Evolutionary conservation across 2,329 filamentous ascomycete species (phyloP).

Genomic region (Calonectria naviculata): DNA sequence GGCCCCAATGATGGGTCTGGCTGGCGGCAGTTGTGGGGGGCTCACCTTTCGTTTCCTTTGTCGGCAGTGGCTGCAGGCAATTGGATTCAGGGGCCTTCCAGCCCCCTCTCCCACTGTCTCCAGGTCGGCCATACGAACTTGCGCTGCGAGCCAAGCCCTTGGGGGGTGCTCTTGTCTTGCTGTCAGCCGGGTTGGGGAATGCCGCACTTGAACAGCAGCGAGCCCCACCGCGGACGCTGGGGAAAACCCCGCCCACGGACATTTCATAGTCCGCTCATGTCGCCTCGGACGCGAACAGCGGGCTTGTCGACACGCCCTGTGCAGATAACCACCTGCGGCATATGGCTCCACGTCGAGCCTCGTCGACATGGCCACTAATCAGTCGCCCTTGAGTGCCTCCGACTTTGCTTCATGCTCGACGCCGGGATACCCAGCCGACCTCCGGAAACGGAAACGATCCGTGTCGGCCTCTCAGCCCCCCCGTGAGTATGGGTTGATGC

Average conservation of each 20-base stretch:
- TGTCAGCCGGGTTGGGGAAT: constrained; percentile 7
- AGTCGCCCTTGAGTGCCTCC: constrained; percentile 43
- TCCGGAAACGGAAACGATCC: constrained; percentile 46
- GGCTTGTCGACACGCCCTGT: background rate
- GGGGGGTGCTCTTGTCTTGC: background rate
- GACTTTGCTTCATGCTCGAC: constrained; percentile 41
- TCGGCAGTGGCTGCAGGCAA: constrained; percentile 47
- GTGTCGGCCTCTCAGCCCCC: constrained; percentile 38
- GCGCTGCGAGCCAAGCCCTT: constrained; percentile 6
- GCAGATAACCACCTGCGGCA: background rate
- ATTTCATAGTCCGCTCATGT: constrained; percentile 40
- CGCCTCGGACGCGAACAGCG: background rate
- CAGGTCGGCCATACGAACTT: constrained; percentile 30
- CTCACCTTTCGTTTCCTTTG: constrained; percentile 47
- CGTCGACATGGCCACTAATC: constrained; percentile 39
- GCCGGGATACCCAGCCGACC: constrained; percentile 27
- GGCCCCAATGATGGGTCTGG: background rate
- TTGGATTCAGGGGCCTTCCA: constrained; percentile 40
- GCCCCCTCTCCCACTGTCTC: constrained; percentile 14
- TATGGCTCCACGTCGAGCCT: constrained; percentile 11
- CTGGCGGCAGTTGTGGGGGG: background rate
- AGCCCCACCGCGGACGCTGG: constrained; percentile 5
- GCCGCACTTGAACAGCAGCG: background rate
- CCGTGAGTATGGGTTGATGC: constrained; percentile 57
- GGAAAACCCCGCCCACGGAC: constrained; percentile 38